Percentiles rank a stretch among this genome's conserved stretches.
Evolutionary conservation across 2,329 filamentous ascomycete genomes (phyloP).

Genomic region (Alternaria sp.): DNA sequence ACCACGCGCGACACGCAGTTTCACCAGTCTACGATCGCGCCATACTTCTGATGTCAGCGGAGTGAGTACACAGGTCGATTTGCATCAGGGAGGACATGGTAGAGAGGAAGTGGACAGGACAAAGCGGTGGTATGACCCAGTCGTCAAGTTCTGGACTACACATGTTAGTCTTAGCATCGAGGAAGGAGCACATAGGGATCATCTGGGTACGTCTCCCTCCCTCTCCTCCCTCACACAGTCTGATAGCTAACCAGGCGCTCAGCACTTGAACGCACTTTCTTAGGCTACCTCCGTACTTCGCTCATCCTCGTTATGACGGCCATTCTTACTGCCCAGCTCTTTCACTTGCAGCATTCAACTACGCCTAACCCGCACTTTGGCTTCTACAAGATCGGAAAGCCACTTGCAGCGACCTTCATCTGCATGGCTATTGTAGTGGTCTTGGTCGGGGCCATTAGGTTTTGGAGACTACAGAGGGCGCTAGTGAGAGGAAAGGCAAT

Average conservation of each 20-base stretch:
- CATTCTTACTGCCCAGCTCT: constrained; percentile 72
- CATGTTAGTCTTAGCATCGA: constrained; percentile 62
- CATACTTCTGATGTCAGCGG: constrained; percentile 12
- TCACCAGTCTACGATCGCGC: constrained; percentile 15
- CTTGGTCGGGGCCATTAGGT: constrained; percentile 65
- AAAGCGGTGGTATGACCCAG: constrained; percentile 49
- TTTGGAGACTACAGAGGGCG: constrained; percentile 68
- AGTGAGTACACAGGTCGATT: constrained; percentile 17
- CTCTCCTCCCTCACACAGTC: not conserved
- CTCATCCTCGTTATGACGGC: constrained; percentile 73
- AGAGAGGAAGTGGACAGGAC: not conserved
- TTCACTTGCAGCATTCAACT: constrained; percentile 64
- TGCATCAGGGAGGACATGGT: not conserved
- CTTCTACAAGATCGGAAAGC: constrained; percentile 68
- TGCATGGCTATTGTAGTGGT: constrained; percentile 59
- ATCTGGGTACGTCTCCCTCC: constrained; percentile 59
- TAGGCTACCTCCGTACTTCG: constrained; percentile 76
- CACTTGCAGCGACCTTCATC: constrained; percentile 63
- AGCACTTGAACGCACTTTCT: constrained; percentile 79
- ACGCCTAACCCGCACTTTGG: constrained; percentile 60
- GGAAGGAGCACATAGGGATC: constrained; percentile 62
- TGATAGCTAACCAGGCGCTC: constrained; percentile 14
- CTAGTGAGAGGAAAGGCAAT: constrained; percentile 66
- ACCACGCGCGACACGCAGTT: constrained; percentile 4
- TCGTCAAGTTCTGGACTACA: constrained; percentile 58